Percentiles rank a stretch among this genome's conserved stretches.
Evolutionary conservation across 2,329 filamentous ascomycete species (phyloP).

Genomic region (Cordyceps farinosa): DNA sequence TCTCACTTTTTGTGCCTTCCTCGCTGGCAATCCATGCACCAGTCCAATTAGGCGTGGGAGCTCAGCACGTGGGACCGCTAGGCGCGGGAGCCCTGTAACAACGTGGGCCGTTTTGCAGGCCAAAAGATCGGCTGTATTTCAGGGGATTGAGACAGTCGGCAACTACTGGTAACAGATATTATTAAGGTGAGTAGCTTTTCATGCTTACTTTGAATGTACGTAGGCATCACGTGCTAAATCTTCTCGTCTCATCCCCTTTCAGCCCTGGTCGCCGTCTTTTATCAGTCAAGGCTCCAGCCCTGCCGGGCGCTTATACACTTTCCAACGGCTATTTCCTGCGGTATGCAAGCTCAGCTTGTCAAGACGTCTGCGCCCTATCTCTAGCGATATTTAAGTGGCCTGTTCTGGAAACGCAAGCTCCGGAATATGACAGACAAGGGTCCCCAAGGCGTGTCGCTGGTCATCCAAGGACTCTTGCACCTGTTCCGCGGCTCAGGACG

Average conservation of each 20-base stretch:
- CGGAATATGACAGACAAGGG: background rate
- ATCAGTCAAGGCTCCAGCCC: background rate
- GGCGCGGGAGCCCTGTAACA: background rate
- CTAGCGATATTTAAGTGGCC: background rate
- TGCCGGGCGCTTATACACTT: background rate
- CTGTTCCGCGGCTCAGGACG: background rate
- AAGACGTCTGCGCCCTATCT: background rate
- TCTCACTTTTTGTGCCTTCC: too few relatives aligned
- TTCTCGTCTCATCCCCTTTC: background rate
- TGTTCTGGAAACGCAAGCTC: background rate
- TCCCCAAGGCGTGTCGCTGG: background rate
- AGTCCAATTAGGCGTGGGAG: constrained; percentile 1
- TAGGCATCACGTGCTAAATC: background rate
- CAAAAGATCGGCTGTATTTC: background rate
- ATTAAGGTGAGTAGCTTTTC: background rate
- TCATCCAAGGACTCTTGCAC: background rate
- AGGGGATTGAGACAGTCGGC: background rate
- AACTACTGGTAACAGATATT: background rate
- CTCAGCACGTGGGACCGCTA: constrained; percentile 4
- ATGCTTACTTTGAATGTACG: background rate
- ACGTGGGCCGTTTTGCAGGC: background rate
- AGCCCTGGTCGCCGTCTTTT: too few relatives aligned
- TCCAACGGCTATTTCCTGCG: background rate
- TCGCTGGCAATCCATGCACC: background rate
- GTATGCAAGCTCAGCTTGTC: background rate